Conservation (phyloP, 345 rosid species). For the Eucalyptus marginata region DNA sequence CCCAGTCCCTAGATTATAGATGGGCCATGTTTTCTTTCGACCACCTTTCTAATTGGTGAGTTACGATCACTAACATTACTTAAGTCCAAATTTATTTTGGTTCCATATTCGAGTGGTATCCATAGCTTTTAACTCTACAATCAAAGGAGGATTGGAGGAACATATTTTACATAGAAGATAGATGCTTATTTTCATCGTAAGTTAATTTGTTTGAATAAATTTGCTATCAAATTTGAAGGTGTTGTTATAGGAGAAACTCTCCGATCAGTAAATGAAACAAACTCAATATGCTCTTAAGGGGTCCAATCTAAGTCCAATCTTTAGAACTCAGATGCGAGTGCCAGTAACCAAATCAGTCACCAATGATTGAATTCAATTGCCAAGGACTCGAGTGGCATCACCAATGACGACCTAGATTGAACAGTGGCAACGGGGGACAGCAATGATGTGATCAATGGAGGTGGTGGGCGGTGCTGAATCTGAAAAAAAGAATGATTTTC, state of each 20-base stretch:
- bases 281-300: background rate
- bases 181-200: background rate
- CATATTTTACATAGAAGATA: background rate
- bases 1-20: background rate
- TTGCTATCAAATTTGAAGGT: background rate
- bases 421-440: background rate
- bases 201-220: background rate
- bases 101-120: background rate
- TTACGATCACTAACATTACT: background rate
- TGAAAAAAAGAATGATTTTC: background rate
- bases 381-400: background rate
- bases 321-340: background rate
- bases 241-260: background rate
- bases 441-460: background rate
- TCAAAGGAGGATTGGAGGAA: background rate
- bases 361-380: background rate
- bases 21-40: background rate
- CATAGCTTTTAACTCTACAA: background rate
- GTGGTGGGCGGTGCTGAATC: background rate
- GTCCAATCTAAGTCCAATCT: background rate
- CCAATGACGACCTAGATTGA: background rate
- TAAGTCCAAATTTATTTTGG: background rate
- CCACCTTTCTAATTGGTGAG: background rate
- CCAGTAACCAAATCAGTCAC: background rate
- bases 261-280: accelerated